phyloP scores from a whole-genome alignment of 805 yeast genomes.

The Candida anglica region DNA sequence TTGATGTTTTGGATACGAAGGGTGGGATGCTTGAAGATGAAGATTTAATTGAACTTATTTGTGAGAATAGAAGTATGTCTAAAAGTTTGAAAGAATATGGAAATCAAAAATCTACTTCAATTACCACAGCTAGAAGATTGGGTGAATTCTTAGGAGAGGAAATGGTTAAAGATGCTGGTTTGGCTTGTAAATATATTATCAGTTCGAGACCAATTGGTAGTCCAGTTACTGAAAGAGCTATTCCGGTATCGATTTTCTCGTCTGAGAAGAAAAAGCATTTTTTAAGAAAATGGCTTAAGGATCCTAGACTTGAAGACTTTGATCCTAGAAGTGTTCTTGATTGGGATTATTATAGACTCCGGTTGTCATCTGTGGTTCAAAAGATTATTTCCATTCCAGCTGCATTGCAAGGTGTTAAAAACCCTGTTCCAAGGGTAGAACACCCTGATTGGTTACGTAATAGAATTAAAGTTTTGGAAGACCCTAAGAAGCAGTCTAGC shows the following conservation, averaged over 20 bases:
- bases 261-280: constrained; percentile 79
- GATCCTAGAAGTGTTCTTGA: constrained; percentile 89
- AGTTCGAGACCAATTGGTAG: constrained; percentile 77
- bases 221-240: constrained; percentile 93
- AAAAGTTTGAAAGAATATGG: constrained; percentile 87
- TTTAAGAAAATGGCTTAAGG: constrained; percentile 82
- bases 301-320: constrained; percentile 68
- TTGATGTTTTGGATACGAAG: constrained; percentile 84
- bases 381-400: constrained; percentile 97
- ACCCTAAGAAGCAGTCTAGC: constrained; percentile 68
- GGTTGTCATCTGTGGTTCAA: constrained; percentile 89
- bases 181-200: constrained; percentile 91
- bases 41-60: constrained; percentile 89
- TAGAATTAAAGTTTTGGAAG: constrained; percentile 56
- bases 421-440: constrained; percentile 91
- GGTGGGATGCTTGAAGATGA: constrained; percentile 90
- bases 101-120: constrained; percentile 87
- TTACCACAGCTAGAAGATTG: constrained; percentile 88
- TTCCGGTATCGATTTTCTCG: constrained; percentile 94
- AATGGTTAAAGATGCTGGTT: constrained; percentile 94
- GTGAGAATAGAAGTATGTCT: constrained; percentile 95
- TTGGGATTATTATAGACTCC: constrained; percentile 89
- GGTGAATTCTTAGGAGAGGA: constrained; percentile 95
- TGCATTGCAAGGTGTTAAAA: constrained; percentile 78
- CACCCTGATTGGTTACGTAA: constrained; percentile 92